Evolutionary conservation across 495 filamentous ascomycete species (phyloP), one percentile per base, ranked within the genome.

Genomic region (Tetracladium setigerum): DNA sequence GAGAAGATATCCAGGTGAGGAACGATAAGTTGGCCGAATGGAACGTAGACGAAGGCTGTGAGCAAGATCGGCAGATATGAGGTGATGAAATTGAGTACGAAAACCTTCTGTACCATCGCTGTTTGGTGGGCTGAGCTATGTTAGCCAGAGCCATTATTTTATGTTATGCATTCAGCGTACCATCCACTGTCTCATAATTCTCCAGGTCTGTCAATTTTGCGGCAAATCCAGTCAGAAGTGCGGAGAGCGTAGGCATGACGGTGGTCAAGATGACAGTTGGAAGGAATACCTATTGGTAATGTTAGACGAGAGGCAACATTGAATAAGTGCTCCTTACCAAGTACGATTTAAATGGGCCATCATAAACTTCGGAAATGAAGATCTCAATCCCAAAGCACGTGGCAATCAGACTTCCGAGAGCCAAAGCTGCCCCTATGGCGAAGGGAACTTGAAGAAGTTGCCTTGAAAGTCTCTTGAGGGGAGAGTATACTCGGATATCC

Each of bases 21-120:
- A 1, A 95, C 86, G 44, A 98, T 81, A 30, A 86, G 54, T 54
- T 78, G 82, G 7, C 86, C 92, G 62, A 96, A 98, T 0, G 92
- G 94, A 18, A 98, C 86, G 55, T 98, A 98, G 45, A 98, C 83
- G 61, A 98, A 98, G 7, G 92, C 89, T 0, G 92, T 97, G 12
- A 98, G 70, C 64, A 95, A 84, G 27, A 98, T 80, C 0, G 88
- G 85, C 3, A 95, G 78, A 59, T 97, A 98, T 0, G 92, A 96
- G 11, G 89, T 95, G 59, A 98, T 92, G 59, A 97, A 95, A 68
- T 98, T 97, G 53, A 98, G 76, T 17, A 98, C 78, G 54, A 98
- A 96, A 36, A 95, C 78, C 65, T 98, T 98, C 57, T 80, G 79
- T 3, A 88, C 89, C 59, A 97, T 71, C 1, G 89, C 83, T 3